phyloP scores from a whole-genome alignment of 2,329 filamentous ascomycete genomes.

The Colletotrichum aenigma region DNA sequence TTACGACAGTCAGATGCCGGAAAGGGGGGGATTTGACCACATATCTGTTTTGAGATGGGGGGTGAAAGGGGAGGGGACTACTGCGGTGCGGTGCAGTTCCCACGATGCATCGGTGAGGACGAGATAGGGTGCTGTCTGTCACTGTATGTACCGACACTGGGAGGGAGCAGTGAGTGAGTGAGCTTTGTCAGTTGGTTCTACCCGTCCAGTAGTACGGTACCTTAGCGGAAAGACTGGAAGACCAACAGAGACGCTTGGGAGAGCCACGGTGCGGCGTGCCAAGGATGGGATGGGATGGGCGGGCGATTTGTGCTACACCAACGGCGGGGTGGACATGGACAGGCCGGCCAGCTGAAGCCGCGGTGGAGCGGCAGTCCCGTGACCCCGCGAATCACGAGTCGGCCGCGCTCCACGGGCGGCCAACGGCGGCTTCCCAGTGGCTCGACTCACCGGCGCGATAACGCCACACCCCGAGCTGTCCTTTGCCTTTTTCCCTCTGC shows the following conservation, averaged over 20 bases:
- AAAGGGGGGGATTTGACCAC: neutral
- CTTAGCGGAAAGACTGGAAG: neutral
- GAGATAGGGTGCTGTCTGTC: neutral
- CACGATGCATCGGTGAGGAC: neutral
- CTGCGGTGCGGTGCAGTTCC: neutral
- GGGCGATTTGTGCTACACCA: slow-evolving; percentile 10
- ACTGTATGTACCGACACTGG: neutral
- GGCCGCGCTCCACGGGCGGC: slow-evolving; percentile 1
- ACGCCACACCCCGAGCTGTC: slow-evolving; percentile 13
- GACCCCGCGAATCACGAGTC: slow-evolving; percentile 7
- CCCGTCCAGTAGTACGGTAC: neutral
- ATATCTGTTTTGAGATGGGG: neutral
- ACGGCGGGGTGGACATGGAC: slow-evolving; percentile 18
- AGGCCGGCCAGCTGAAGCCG: slow-evolving; percentile 5
- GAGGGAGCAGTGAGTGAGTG: neutral
- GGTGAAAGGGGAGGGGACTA: neutral
- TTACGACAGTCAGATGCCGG: slow-evolving; percentile 2
- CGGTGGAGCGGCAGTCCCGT: neutral
- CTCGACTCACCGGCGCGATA: neutral
- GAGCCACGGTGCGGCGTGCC: neutral
- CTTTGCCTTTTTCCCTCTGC: neutral
- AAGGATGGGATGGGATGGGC: slow-evolving; percentile 3
- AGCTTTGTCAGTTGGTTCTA: neutral
- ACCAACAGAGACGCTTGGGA: neutral
- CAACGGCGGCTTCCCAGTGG: neutral